Evolutionary conservation across 768 basidiomycete species (phyloP).

Genomic region (Agaricus sinodeliciosus): DNA sequence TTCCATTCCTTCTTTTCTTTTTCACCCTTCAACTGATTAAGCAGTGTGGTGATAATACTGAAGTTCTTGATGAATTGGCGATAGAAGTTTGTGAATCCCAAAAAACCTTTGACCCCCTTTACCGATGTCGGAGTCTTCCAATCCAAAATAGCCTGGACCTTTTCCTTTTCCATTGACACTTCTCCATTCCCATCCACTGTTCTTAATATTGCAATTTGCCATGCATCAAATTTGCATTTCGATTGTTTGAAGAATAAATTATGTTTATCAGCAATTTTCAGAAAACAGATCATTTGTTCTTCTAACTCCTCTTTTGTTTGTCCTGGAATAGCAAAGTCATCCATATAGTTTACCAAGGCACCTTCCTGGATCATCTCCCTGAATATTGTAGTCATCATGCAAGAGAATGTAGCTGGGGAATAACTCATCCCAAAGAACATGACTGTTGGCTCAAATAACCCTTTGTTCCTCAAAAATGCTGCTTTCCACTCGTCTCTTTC

Average conservation of each 20-base stretch:
- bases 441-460: conserved; percentile 26
- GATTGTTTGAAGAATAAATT: conserved; percentile 18
- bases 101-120: conserved; percentile 1
- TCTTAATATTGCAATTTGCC: too few species aligned
- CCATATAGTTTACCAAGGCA: neutral
- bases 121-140: too few species aligned
- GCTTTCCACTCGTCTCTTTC: conserved; percentile 35
- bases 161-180: too few species aligned
- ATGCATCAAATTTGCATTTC: neutral
- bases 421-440: conserved; percentile 9
- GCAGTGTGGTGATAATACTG: neutral
- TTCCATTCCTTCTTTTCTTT: neutral
- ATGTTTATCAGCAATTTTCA: neutral
- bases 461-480: conserved; percentile 19
- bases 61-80: conserved; percentile 3
- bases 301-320: too few species aligned
- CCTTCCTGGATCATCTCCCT: neutral
- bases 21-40: neutral
- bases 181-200: too few species aligned
- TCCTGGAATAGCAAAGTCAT: neutral
- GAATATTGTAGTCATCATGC: conserved; percentile 9
- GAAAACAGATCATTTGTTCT: too few species aligned
- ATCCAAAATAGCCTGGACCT: too few species aligned
- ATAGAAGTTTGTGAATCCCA: conserved; percentile 12
- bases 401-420: neutral